Evolutionary conservation across 2,329 filamentous ascomycete genomes (phyloP).

Genomic region (Curvularia sp.): DNA sequence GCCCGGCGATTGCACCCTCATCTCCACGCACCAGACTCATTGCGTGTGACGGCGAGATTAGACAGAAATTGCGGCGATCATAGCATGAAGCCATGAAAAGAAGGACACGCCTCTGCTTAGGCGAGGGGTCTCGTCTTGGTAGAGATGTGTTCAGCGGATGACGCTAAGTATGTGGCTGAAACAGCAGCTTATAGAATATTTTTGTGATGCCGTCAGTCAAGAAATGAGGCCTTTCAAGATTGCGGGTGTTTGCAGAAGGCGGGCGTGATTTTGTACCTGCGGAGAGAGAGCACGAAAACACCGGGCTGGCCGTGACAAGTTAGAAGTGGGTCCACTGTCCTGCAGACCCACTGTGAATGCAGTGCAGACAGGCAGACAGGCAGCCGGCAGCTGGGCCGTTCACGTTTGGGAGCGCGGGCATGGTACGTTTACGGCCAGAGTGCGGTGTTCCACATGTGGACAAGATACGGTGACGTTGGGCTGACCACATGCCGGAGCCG

Average conservation of each 20-base stretch:
- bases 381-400: constrained; percentile 2
- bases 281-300: constrained; percentile 8
- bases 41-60: constrained; percentile 19
- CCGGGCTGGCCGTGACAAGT: background rate
- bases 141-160: constrained; percentile 9
- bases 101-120: constrained; percentile 20
- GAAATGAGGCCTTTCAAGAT: constrained; percentile 1
- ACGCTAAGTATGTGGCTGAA: constrained; percentile 14
- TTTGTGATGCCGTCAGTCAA: constrained; percentile 3
- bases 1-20: constrained; percentile 29
- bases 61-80: constrained; percentile 24
- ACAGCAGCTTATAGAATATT: constrained; percentile 5
- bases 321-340: constrained; percentile 4
- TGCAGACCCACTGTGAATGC: constrained; percentile 1
- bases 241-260: background rate
- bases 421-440: constrained; percentile 8
- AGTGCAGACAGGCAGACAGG: background rate
- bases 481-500: constrained; percentile 20
- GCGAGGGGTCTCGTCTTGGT: constrained; percentile 20
- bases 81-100: constrained; percentile 17
- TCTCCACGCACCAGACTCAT: constrained; percentile 11
- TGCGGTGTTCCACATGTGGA: constrained; percentile 12
- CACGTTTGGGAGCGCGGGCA: constrained; percentile 7
- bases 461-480: constrained; percentile 24
- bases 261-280: constrained; percentile 13